A percentile compares a stretch with the other conserved stretches of the same genome.
Conservation (phyloP, 345 rosid genomes). For the Salix purpurea region DNA sequence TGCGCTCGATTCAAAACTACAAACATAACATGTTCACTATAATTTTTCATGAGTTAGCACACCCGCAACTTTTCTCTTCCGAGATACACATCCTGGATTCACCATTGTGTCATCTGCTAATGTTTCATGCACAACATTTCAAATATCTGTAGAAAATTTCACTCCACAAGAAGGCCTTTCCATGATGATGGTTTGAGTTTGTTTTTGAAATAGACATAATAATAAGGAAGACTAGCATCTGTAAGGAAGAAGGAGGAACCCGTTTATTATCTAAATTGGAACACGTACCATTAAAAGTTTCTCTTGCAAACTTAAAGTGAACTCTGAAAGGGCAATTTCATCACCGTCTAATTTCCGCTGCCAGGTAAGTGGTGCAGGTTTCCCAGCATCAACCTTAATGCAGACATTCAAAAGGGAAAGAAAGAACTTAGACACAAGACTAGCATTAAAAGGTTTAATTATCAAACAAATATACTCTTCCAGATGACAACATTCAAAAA, state of each 20-base stretch:
- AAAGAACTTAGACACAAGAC: conserved; percentile 1
- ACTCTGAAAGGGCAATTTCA: conserved; percentile 8
- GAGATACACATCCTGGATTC: neutral
- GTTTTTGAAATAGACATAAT: neutral
- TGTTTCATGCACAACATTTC: neutral
- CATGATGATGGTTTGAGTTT: neutral
- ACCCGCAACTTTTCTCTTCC: neutral
- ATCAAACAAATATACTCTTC: neutral
- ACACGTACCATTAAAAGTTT: conserved; percentile 18
- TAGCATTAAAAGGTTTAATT: conserved; percentile 1
- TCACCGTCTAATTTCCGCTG: conserved; percentile 17
- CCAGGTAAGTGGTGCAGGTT: conserved; percentile 34
- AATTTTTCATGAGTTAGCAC: neutral
- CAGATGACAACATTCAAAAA: neutral
- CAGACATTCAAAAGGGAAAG: neutral
- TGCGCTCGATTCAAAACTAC: neutral
- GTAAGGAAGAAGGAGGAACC: neutral
- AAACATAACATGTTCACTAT: neutral
- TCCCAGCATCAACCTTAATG: conserved; percentile 26
- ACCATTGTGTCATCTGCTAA: neutral
- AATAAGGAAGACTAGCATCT: neutral
- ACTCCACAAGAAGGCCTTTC: neutral
- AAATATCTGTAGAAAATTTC: neutral
- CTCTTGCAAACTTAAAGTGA: conserved; percentile 22
- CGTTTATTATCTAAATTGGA: neutral